phyloP scores from a whole-genome alignment of 2,329 filamentous ascomycete species.

The Cladosporium austrohemisphaericum region DNA sequence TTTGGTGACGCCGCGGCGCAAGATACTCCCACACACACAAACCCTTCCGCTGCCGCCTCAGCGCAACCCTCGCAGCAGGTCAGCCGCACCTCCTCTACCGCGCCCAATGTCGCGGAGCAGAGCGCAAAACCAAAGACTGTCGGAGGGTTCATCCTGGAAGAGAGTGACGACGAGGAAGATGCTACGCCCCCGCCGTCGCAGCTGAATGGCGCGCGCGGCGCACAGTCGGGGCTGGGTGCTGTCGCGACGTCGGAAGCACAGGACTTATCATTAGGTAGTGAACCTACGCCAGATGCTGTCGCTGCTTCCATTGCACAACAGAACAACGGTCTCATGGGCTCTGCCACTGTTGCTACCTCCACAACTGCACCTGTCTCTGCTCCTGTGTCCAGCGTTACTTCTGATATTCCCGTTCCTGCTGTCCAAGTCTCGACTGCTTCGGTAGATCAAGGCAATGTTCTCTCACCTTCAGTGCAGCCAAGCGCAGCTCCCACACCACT shows the following conservation, averaged over 20 bases:
- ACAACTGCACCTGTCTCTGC: conserved; percentile 15
- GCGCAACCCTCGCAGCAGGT: conserved; percentile 30
- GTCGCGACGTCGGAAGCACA: conserved; percentile 30
- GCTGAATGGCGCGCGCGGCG: conserved; percentile 25
- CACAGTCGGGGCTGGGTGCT: conserved; percentile 26
- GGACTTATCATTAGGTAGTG: conserved; percentile 60
- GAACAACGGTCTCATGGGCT: conserved; percentile 34
- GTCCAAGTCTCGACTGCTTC: conserved; percentile 15
- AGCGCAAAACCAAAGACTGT: conserved; percentile 49
- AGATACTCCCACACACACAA: conserved; percentile 9
- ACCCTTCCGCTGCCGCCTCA: conserved; percentile 16
- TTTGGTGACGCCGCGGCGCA: conserved; percentile 18
- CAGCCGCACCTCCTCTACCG: conserved; percentile 40
- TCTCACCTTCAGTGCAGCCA: conserved; percentile 44
- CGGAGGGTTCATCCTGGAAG: conserved; percentile 61
- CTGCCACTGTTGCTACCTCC: conserved; percentile 24
- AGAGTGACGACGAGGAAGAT: conserved; percentile 53
- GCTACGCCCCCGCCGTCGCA: conserved; percentile 24
- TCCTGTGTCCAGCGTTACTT: conserved; percentile 27
- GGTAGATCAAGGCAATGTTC: conserved; percentile 39
- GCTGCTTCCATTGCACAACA: conserved; percentile 22
- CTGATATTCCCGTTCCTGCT: conserved; percentile 26
- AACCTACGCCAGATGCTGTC: conserved; percentile 34
- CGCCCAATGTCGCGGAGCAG: conserved; percentile 28
- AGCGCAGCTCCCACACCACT: conserved; percentile 16